Evolutionary conservation across 2,329 filamentous ascomycete genomes (phyloP).

Genomic region (Trichoderma lentiforme): DNA sequence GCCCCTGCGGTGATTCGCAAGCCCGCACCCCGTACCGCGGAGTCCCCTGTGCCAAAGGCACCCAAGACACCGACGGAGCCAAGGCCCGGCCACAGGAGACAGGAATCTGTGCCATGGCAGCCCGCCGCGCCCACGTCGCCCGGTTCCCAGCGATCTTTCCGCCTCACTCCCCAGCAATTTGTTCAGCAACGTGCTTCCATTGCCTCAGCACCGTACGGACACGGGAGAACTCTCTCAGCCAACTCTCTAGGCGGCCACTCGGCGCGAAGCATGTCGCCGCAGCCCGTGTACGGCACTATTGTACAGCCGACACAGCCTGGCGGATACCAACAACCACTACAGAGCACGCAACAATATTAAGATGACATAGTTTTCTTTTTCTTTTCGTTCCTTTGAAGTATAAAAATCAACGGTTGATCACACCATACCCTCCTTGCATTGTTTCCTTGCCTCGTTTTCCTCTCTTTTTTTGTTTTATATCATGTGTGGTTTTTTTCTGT

Average conservation of each 20-base stretch:
- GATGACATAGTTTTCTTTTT: conserved; percentile 34
- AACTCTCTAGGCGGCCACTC: conserved; percentile 39
- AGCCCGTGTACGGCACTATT: conserved; percentile 27
- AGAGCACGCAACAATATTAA: conserved; percentile 33
- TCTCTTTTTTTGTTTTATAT: background rate
- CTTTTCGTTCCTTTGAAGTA: conserved; percentile 9
- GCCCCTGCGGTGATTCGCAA: conserved; percentile 33
- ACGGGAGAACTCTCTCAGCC: conserved; percentile 58
- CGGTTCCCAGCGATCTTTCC: conserved; percentile 41
- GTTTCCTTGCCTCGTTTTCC: background rate
- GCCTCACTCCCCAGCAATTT: conserved; percentile 74
- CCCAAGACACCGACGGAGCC: conserved; percentile 33
- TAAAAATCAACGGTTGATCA: background rate
- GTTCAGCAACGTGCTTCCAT: conserved; percentile 70
- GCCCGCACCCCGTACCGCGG: conserved; percentile 21
- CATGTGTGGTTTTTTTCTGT: background rate
- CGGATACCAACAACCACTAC: conserved; percentile 11
- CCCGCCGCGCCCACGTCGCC: conserved; percentile 61
- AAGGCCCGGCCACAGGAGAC: conserved; percentile 39
- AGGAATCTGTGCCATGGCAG: conserved; percentile 69
- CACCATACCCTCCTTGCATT: background rate
- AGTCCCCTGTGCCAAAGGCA: conserved; percentile 21
- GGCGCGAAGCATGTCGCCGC: conserved; percentile 28
- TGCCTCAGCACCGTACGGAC: conserved; percentile 53
- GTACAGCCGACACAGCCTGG: conserved; percentile 30